phyloP scores from a whole-genome alignment of 73 alveolate genomes.

The Paramecium sonneborni region DNA sequence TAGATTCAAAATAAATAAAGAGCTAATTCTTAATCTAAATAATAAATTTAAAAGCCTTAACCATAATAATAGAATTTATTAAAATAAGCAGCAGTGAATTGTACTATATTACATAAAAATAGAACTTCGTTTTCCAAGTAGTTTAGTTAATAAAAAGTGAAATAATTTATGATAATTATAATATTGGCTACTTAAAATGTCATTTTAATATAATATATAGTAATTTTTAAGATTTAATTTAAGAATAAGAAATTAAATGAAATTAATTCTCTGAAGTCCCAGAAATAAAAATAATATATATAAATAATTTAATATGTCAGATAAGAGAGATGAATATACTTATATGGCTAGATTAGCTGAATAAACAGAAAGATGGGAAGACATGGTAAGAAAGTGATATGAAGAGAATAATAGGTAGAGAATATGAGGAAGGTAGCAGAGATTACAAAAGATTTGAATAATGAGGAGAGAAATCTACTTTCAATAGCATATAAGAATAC shows the following conservation, averaged over 20 bases:
- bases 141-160: background rate
- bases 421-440: slow-evolving; percentile 60
- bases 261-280: background rate
- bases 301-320: background rate
- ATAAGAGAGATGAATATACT: slow-evolving; percentile 65
- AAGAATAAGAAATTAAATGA: too few species aligned
- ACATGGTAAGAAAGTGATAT: slow-evolving; percentile 20
- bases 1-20: background rate
- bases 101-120: background rate
- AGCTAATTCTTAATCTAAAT: background rate
- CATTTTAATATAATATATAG: background rate
- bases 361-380: slow-evolving; percentile 69
- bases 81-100: slow-evolving; percentile 20
- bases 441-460: slow-evolving; percentile 67
- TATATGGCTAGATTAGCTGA: slow-evolving; percentile 71
- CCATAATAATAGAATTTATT: background rate
- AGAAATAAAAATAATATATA: background rate
- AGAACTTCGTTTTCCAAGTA: slow-evolving; percentile 49
- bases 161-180: background rate
- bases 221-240: too few species aligned
- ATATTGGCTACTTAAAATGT: background rate
- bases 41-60: background rate
- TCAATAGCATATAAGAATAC: slow-evolving; percentile 81
- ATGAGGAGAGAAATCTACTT: slow-evolving; percentile 69
- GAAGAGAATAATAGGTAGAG: slow-evolving; percentile 1